Base-by-base conservation (phyloP, 1,139 yeast species). In the Suhomyces guaymorum region DNA sequence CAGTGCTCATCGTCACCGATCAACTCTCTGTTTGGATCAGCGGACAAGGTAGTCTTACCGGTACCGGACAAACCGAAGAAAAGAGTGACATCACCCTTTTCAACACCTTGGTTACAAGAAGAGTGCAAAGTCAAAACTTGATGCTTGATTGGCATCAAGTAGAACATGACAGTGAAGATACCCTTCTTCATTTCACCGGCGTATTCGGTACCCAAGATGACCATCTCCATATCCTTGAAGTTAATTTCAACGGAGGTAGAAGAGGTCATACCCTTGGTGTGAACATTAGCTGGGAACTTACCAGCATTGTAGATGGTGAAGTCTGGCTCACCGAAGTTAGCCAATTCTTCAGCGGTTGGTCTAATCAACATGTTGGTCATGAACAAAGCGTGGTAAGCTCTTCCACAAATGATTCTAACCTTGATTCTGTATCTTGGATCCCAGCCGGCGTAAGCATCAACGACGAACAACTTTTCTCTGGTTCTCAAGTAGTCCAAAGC, bases 181-280 rank as follows among this genome's bases (percentile, higher is more conserved):
- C 98, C 98, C 75, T 92, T 92, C 77, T 92, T 92, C 98, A 92
- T 92, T 74, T 92, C 98, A 58, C 97, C 97, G 41, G 97, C 97
- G 61, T 92, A 92, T 73, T 92, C 97, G 36, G 97, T 90, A 70
- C 98, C 98, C 54, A 92, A 76, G 57, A 92, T 92, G 51, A 92
- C 90, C 98, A 92, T 92, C 71, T 92, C 98, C 97, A 90, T 89
- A 53, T 81, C 92, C 71, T 89, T 86, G 75, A 92, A 92, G 71
- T 92, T 92, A 59, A 92, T 89, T 68, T 89, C 97, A 48, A 92
- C 95, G 35, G 97, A 87, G 35, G 97, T 90, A 46, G 92, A 70
- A 30, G 97, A 90, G 40, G 97, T 86, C 98, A 92, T 92, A 62
- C 97, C 97, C 61, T 87, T 82, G 45, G 98, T 92, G 75, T 81